A percentile compares a stretch with the other conserved stretches of the same genome.
Evolutionary conservation across 139 green algal species (phyloP).

Genomic region (Chlorella sorokiniana): DNA sequence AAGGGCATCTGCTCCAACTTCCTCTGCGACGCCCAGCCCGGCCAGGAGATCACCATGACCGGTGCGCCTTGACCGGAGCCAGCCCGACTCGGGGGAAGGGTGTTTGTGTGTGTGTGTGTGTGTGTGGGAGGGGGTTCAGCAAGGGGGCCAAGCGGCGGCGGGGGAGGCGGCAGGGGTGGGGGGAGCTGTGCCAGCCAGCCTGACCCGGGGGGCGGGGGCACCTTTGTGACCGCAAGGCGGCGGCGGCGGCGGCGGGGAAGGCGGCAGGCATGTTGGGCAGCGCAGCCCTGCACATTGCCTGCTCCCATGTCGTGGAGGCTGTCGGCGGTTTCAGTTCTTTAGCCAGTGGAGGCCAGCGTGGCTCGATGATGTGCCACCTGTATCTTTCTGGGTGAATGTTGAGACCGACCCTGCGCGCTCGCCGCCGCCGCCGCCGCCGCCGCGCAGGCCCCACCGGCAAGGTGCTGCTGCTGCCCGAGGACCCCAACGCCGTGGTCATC

Average conservation of each 20-base stretch:
- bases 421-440: not conserved
- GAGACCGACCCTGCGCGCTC: not conserved
- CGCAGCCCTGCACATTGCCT: not conserved
- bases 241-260: not conserved
- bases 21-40: constrained; percentile 93
- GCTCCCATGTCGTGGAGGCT: not conserved
- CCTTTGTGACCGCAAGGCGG: not conserved
- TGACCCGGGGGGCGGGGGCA: not conserved
- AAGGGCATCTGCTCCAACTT: constrained; percentile 99
- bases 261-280: not conserved
- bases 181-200: too few species aligned
- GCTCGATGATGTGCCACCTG: too few species aligned
- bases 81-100: too few species aligned
- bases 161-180: not conserved
- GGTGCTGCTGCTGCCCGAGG: constrained; percentile 94
- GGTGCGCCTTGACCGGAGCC: constrained; percentile 54
- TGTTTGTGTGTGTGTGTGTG: not conserved
- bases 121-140: not conserved
- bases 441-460: constrained; percentile 93
- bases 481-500: constrained; percentile 91
- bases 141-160: too few species aligned
- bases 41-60: constrained; percentile 94
- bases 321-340: too few species aligned
- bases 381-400: too few species aligned
- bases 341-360: too few species aligned